Evolutionary conservation across 2,329 filamentous ascomycete species (phyloP).

Genomic region (Hymenoscyphus infarciens): DNA sequence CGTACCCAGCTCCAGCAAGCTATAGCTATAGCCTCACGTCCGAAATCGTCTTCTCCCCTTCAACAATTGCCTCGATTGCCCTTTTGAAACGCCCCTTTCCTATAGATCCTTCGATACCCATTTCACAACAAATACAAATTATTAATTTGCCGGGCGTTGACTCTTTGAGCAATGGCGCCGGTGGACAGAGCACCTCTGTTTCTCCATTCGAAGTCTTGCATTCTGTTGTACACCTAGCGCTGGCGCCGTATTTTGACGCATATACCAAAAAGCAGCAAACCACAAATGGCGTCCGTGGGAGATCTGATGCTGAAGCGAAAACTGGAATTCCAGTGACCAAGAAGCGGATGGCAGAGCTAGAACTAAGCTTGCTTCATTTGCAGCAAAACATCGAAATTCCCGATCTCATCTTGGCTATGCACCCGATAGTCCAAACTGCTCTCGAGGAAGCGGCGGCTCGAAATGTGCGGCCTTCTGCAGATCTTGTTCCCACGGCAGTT

Average conservation of each 20-base stretch:
- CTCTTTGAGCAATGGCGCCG: constrained; percentile 57
- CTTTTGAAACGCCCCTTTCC: constrained; percentile 86
- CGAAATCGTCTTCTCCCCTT: constrained; percentile 74
- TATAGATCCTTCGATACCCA: constrained; percentile 76
- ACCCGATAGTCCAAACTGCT: constrained; percentile 81
- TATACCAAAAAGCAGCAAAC: constrained; percentile 80
- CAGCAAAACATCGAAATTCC: constrained; percentile 99
- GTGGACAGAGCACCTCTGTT: constrained; percentile 65
- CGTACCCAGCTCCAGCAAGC: constrained; percentile 42
- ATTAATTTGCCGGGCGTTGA: constrained; percentile 85
- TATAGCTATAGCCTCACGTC: constrained; percentile 78
- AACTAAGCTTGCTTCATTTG: constrained; percentile 83
- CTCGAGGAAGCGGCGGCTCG: constrained; percentile 71
- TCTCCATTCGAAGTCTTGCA: constrained; percentile 92
- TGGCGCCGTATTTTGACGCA: constrained; percentile 96
- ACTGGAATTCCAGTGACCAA: constrained; percentile 96
- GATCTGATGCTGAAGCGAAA: constrained; percentile 83
- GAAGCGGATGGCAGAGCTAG: constrained; percentile 92
- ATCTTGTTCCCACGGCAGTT: constrained; percentile 71
- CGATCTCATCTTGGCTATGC: constrained; percentile 80
- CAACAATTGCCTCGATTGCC: constrained; percentile 81
- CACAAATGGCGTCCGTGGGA: constrained; percentile 61
- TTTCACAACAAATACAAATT: constrained; percentile 86
- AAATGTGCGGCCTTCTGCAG: constrained; percentile 67
- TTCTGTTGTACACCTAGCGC: constrained; percentile 82